Base-by-base conservation (phyloP, 2,329 filamentous ascomycete species). In the Cladorrhinum sp. region DNA sequence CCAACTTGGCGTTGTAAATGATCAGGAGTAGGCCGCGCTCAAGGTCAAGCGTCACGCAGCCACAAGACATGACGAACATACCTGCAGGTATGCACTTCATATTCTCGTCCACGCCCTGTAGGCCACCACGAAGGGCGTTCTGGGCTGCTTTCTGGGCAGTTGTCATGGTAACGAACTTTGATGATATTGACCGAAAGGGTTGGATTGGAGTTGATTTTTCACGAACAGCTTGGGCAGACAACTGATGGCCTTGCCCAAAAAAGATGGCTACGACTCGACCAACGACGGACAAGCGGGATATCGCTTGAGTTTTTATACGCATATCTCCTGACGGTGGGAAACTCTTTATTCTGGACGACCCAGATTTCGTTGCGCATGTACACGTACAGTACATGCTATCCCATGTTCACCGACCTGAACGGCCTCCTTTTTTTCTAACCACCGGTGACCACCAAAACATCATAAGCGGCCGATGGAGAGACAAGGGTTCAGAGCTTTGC, bases 11-110 rank as follows among this genome's bases (percentile, higher is more conserved):
- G 68, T 81, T 80, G 67, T 73, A 77, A 20, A 82, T 69, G 39
- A 79, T 68, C 28, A 80, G 71, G 4, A 81, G 72, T 58, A 73
- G 74, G 26, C 70, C 70, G 2, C 69, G 66, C 1, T 58, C 56
- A 3, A 72, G 70, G 66, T 79, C 75, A 57, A 81, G 69, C 9
- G 76, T 77, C 46, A 81, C 77, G 20, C 77, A 79, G 30, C 79
- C 79, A 66, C 78, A 80, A 24, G 77, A 79, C 59, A 80, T 75
- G 59, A 76, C 74, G 51, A 80, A 71, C 28, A 75, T 71, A 20
- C 75, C 71, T 8, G 79, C 80, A 39, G 74, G 74, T 53, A 72
- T 72, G 64, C 77, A 81, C 9, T 24, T 57, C 73, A 75, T 75
- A 62, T 63, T 69, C 6, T 61, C 58, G 64, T 74, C 65, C 55